Conservation (phyloP, 2,329 filamentous ascomycete species). For the Dactylellina haptotyla region DNA sequence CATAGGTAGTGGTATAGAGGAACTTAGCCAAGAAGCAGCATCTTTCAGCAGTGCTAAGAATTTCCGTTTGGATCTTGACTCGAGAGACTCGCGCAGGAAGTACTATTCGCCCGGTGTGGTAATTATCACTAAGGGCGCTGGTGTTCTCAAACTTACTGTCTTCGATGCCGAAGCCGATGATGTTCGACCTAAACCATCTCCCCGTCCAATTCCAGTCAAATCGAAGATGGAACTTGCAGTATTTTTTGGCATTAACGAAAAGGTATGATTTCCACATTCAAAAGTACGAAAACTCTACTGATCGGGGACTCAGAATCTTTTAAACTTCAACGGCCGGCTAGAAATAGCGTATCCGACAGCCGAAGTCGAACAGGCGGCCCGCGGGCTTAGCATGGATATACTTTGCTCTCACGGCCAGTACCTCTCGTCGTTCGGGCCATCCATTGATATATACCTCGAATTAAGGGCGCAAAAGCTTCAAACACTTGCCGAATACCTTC, state of each 20-base stretch:
- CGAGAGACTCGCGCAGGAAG: conserved; percentile 47
- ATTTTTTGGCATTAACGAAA: conserved; percentile 83
- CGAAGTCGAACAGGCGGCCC: conserved; percentile 79
- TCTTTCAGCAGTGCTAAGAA: conserved; percentile 40
- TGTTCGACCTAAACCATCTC: conserved; percentile 42
- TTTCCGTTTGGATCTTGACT: conserved; percentile 35
- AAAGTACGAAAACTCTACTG: neutral
- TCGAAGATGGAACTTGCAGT: conserved; percentile 93
- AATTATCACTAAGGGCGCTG: conserved; percentile 72
- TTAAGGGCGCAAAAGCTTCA: conserved; percentile 77
- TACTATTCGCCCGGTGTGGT: conserved; percentile 66
- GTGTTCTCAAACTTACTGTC: conserved; percentile 68
- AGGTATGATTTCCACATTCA: conserved; percentile 59
- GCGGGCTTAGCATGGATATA: conserved; percentile 82
- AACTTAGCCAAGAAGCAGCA: conserved; percentile 60
- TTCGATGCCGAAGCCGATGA: conserved; percentile 59
- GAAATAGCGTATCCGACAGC: conserved; percentile 73
- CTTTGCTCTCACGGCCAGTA: conserved; percentile 79
- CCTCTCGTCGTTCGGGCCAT: conserved; percentile 76
- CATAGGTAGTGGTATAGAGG: conserved; percentile 72
- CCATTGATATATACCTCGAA: conserved; percentile 82
- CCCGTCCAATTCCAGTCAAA: conserved; percentile 75
- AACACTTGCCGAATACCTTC: conserved; percentile 77
- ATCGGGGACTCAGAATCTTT: conserved; percentile 69
- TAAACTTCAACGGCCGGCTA: conserved; percentile 79